Evolutionary conservation across 345 rosid genomes (phyloP).

Genomic region (Erucastrum elatum): DNA sequence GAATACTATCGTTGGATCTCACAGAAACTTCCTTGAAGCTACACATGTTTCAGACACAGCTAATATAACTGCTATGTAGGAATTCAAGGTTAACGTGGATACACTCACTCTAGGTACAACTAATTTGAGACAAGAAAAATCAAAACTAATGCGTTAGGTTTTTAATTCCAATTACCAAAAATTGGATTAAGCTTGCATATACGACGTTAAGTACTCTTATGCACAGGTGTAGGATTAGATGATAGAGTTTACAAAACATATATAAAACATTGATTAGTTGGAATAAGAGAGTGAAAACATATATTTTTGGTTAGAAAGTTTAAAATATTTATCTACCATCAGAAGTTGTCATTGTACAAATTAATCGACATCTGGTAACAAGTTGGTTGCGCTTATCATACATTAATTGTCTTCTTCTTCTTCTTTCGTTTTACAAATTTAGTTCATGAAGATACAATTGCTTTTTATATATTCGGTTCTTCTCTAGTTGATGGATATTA

Average conservation of each 20-base stretch:
- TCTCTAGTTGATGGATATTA: slow-evolving; percentile 21
- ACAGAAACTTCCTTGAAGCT: background rate
- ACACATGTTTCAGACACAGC: background rate
- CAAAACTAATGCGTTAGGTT: background rate
- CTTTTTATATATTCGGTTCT: slow-evolving; percentile 3
- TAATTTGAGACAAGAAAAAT: background rate
- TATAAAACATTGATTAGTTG: background rate
- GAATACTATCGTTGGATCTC: background rate
- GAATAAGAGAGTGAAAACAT: background rate
- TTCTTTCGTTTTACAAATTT: background rate
- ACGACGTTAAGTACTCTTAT: background rate
- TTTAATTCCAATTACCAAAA: background rate
- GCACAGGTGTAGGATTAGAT: background rate
- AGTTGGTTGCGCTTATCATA: background rate
- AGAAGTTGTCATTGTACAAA: background rate
- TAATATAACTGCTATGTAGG: background rate
- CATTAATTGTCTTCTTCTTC: background rate
- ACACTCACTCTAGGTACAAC: background rate
- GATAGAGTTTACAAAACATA: background rate
- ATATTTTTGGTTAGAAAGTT: background rate
- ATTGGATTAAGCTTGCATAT: background rate
- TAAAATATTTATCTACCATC: background rate
- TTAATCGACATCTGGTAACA: background rate
- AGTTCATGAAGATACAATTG: background rate
- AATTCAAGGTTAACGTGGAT: background rate